Conservation (phyloP, 176 grass and related monocot genomes). For the Oryza australiensis region DNA sequence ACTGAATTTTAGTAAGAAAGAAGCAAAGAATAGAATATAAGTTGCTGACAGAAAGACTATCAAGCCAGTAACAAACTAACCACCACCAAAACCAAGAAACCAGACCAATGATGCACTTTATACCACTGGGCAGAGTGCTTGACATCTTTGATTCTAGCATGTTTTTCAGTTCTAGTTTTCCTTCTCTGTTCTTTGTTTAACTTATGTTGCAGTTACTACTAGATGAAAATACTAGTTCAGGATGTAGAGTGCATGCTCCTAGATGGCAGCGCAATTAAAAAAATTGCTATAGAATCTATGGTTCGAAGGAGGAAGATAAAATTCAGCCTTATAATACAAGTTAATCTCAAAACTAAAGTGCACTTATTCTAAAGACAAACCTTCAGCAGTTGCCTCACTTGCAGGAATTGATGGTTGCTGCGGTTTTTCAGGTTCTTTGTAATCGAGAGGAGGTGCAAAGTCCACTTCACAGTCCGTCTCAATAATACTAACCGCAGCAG, state of each 20-base stretch:
- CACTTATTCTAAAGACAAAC: constrained; percentile 33
- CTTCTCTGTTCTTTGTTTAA: too few relatives aligned
- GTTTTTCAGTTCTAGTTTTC: not conserved
- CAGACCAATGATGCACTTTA: not conserved
- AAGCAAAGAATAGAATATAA: too few relatives aligned
- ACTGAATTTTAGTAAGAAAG: too few relatives aligned
- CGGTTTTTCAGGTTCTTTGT: constrained; percentile 64
- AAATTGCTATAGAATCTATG: constrained; percentile 7
- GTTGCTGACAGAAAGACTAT: too few relatives aligned
- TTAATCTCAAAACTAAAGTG: not conserved
- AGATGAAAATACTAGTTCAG: constrained; percentile 11
- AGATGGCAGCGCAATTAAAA: constrained; percentile 10
- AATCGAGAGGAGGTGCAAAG: constrained; percentile 92
- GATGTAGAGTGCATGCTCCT: not conserved
- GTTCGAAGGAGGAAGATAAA: not conserved
- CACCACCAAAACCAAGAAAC: too few relatives aligned
- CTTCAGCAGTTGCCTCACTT: constrained; percentile 52
- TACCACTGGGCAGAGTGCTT: too few relatives aligned
- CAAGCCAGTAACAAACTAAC: too few relatives aligned
- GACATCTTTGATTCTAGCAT: not conserved
- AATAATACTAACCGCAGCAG: constrained; percentile 83
- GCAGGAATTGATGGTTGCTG: constrained; percentile 36
- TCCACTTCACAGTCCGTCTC: constrained; percentile 96
- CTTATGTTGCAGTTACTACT: not conserved
- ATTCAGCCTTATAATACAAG: constrained; percentile 8